Percentiles rank a stretch among this genome's conserved stretches.
These are phyloP conservation scores for Penicillium brasilianum DNA, from an alignment of 2,329 filamentous ascomycete genomes.

Conservation along the genomic window DNA sequence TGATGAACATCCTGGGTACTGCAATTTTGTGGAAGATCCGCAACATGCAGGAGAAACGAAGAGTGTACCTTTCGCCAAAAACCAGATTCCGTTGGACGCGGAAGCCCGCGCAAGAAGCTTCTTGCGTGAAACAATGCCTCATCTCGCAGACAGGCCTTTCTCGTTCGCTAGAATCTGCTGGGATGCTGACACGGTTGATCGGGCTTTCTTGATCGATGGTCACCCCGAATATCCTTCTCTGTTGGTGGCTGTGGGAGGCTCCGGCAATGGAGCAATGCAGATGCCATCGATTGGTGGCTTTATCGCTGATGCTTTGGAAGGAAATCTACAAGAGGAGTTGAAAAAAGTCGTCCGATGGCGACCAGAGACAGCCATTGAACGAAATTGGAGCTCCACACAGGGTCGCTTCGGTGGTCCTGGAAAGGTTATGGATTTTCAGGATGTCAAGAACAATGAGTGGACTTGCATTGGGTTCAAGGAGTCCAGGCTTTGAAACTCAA, in stretches of 20 bases:
- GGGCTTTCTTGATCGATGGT: slow-evolving; percentile 58
- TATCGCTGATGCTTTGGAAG: slow-evolving; percentile 56
- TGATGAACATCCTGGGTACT: slow-evolving; percentile 63
- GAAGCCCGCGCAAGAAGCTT: slow-evolving; percentile 56
- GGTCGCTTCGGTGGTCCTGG: slow-evolving; percentile 55
- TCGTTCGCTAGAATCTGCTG: slow-evolving; percentile 61
- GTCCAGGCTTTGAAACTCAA: neutral
- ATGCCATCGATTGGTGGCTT: slow-evolving; percentile 58
- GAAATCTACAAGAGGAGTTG: slow-evolving; percentile 49
- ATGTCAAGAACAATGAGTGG: slow-evolving; percentile 44
- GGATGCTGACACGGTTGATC: slow-evolving; percentile 62
- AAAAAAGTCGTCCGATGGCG: slow-evolving; percentile 56
- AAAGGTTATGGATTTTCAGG: slow-evolving; percentile 56
- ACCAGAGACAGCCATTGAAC: slow-evolving; percentile 54
- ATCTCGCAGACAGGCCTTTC: slow-evolving; percentile 56
- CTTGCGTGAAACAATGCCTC: slow-evolving; percentile 58
- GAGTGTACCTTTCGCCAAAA: slow-evolving; percentile 51
- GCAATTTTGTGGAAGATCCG: slow-evolving; percentile 49
- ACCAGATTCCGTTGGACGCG: slow-evolving; percentile 52
- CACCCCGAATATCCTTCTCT: slow-evolving; percentile 54
- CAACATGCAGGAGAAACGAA: slow-evolving; percentile 32
- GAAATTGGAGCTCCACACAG: slow-evolving; percentile 57
- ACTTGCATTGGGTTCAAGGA: slow-evolving; percentile 34
- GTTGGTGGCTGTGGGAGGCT: slow-evolving; percentile 57
- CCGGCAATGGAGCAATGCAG: slow-evolving; percentile 60